phyloP scores from a whole-genome alignment of 495 filamentous ascomycete genomes.

The Neurospora sp. region DNA sequence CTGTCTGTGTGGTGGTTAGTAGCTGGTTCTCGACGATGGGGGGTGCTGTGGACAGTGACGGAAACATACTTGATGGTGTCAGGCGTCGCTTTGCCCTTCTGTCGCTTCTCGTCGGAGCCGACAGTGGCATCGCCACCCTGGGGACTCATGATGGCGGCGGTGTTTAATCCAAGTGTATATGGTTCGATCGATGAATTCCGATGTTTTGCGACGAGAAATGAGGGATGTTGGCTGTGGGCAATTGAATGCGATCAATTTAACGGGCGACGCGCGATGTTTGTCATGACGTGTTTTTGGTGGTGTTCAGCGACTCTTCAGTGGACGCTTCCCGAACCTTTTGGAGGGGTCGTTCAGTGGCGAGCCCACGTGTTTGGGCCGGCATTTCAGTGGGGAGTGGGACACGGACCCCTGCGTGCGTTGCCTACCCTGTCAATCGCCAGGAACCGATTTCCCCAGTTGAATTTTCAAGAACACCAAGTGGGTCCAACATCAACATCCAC shows the following conservation, averaged over 20 bases:
- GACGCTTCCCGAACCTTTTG: background rate
- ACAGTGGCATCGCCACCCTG: slow-evolving; percentile 33
- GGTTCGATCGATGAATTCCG: background rate
- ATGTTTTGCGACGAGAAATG: background rate
- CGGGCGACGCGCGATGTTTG: background rate
- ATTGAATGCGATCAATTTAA: background rate
- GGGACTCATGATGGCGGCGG: slow-evolving; percentile 29
- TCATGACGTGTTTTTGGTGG: background rate
- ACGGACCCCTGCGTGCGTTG: background rate
- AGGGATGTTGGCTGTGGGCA: background rate
- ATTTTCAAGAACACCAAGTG: background rate
- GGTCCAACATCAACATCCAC: background rate
- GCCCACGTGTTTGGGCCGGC: background rate
- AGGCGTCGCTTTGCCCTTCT: slow-evolving; percentile 71
- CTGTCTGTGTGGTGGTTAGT: slow-evolving; percentile 17
- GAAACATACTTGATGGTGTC: slow-evolving; percentile 59
- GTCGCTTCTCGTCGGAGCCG: slow-evolving; percentile 40
- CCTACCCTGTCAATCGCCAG: background rate
- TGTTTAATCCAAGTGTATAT: background rate
- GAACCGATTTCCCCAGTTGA: background rate
- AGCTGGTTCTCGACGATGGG: background rate
- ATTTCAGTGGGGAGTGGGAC: background rate
- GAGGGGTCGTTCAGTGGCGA: background rate
- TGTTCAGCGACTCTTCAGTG: background rate
- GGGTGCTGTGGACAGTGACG: slow-evolving; percentile 2